These are phyloP conservation scores for Bipolaris zeicola DNA, from an alignment of 2,329 filamentous ascomycete species.

Conservation along the genomic window DNA sequence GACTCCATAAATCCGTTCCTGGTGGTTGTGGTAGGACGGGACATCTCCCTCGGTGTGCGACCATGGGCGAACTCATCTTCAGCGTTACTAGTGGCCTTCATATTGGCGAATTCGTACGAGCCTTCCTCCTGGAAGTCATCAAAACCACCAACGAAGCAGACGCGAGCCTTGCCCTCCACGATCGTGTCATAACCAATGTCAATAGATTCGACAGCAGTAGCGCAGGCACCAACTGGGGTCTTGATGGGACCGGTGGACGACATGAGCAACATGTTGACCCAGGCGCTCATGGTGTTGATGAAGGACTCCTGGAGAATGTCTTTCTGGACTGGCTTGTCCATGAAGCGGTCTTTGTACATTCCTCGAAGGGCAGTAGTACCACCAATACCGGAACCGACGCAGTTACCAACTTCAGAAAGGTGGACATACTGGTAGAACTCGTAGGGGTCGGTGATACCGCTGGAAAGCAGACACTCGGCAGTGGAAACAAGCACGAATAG, in stretches of 20 bases:
- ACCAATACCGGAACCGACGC: constrained; percentile 97
- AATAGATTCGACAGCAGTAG: constrained; percentile 94
- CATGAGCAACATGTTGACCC: constrained; percentile 98
- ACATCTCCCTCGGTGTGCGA: constrained; percentile 96
- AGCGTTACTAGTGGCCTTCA: constrained; percentile 98
- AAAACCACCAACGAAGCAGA: constrained; percentile 98
- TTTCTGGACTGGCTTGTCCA: constrained; percentile 97
- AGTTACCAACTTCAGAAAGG: constrained; percentile 97
- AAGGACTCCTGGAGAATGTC: constrained; percentile 99
- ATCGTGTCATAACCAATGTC: constrained; percentile 99
- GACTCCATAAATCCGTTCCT: constrained; percentile 99
- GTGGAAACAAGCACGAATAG: constrained; percentile 94
- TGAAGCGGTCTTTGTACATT: constrained; percentile 97
- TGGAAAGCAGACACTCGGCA: constrained; percentile 85
- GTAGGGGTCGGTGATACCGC: constrained; percentile 97
- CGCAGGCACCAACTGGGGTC: constrained; percentile 96
- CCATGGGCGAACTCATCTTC: constrained; percentile 96
- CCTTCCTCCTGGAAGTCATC: constrained; percentile 99
- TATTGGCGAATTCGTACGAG: constrained; percentile 99
- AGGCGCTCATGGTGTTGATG: constrained; percentile 99
- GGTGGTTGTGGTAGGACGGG: constrained; percentile 93
- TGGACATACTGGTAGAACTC: constrained; percentile 99
- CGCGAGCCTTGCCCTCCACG: constrained; percentile 94
- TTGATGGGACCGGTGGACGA: constrained; percentile 98
- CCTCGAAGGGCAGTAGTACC: constrained; percentile 88